Base-by-base conservation (phyloP, 805 yeast species). In the Candida palmyrensis region DNA sequence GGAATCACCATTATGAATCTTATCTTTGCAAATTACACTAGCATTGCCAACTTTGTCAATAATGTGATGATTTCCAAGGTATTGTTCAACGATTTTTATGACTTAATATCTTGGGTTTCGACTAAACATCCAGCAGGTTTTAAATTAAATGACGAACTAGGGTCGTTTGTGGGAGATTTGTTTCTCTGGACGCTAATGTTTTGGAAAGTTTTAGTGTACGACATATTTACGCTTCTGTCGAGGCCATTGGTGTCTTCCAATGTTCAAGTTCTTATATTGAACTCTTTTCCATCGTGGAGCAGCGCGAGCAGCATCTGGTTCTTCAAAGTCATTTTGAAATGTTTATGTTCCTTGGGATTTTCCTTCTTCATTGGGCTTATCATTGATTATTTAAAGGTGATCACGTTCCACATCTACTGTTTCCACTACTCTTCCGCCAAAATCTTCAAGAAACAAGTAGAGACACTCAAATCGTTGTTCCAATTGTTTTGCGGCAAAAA, bases 401-500 rank as follows among this genome's bases (percentile, higher is more conserved):
- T 79, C 12, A 79, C 89, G 0, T 54, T 85, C 27, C 97, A 88
- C 48, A 66, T 88, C 1, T 76, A 75, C 39, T 69, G 87, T 38
- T 86, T 90, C 50, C 87, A 87, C 49, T 71, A 75, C 44, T 79
- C 92, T 6, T 75, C 90, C 11, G 79, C 95, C 4, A 77, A 82
- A 44, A 68, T 92, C 6, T 90, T 82, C 57, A 72, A 74, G 39
- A 79, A 87, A 72, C 95, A 86, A 47, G 55, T 83, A 14, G 71
- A 71, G 24, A 71, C 80, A 6, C 55, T 92, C 39, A 63, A 66
- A 32, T 85, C 96, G 9, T 65, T 92, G 35, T 84, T 85, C 57
- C 80, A 87, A 42, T 63, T 94, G 27, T 90, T 92, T 47, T 71
- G 90, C 36, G 99, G 99, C 1, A 83, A 82, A 55, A 88, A 89